Evolutionary conservation across 163 green algal genomes (phyloP), one percentile per base, ranked within the genome.

Genomic region (Coccomyxa subellipsoidea): DNA sequence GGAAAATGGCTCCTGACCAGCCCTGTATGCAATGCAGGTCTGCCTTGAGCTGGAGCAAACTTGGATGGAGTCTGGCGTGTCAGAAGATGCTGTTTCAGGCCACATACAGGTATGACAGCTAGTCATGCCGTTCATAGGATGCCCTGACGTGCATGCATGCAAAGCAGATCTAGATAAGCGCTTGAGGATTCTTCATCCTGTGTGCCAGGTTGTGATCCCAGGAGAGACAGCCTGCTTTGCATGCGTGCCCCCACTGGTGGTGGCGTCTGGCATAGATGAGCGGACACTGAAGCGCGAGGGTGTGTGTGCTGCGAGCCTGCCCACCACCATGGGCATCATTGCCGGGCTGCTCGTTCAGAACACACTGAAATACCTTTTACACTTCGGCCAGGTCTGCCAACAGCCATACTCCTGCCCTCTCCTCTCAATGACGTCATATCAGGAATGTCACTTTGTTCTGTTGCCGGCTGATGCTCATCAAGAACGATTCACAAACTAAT

Each of bases 321-420:
- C 96, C 38, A 99, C 96, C 80, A 99, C 96, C 69, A 99, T 99
- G 96, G 92, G 96, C 84, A 98, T 99, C 73, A 88, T 99, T 38
- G 96, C 96, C 4, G 96, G 95, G 25, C 85, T 99, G 81, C 90
- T 99, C 76, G 96, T 98, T 73, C 96, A 99, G 88, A 98, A 97
- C 83, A 83, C 90, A 0, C 91, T 99, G 25, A 99, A 99, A 87
- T 90, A 97, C 80, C 83, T 99, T 78, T 91, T 99, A 32, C 23
- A 81, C 27, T 99, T 99, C 87, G 96, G 96, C 25, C 82, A 85
- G 38, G 93, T 96, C 15, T 7, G 78, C 83, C 38, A 78, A 72
- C 66, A 87, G 83, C 4, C 5, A 8, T 18, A 59, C 47, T 59
- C 15, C 47, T 59, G 47, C 23, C 77, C 38, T 89, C 77, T 29